These are phyloP conservation scores for Pythium periplocum DNA, from an alignment of 352 stramenopile genomes.

Conservation along the genomic window DNA sequence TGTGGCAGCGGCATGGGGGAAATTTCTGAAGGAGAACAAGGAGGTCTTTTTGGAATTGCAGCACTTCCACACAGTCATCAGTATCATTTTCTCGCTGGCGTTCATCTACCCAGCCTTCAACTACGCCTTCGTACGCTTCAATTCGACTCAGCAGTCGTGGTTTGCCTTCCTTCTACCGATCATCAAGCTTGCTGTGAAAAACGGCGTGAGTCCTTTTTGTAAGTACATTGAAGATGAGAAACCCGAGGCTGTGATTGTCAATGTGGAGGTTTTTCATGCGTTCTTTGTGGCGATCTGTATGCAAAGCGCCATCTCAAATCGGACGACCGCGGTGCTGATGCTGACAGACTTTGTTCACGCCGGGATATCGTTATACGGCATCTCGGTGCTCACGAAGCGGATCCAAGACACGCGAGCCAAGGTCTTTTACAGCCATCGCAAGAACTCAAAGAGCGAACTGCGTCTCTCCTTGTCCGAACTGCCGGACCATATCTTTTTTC, in stretches of 20 bases:
- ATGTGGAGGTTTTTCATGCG: slow-evolving; percentile 20
- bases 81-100: not conserved
- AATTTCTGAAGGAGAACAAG: too few species aligned
- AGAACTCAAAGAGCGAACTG: not conserved
- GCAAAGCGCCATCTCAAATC: slow-evolving; percentile 7
- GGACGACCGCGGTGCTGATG: slow-evolving; percentile 8
- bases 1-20: too few species aligned
- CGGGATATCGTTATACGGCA: not conserved
- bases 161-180: slow-evolving; percentile 24
- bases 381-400: not conserved
- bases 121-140: slow-evolving; percentile 12
- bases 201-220: slow-evolving; percentile 18
- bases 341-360: slow-evolving; percentile 6
- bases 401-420: not conserved
- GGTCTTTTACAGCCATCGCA: not conserved
- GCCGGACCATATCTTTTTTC: slow-evolving; percentile 4
- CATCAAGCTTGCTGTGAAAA: slow-evolving; percentile 41
- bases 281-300: slow-evolving; percentile 17
- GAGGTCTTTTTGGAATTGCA: too few species aligned
- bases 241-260: slow-evolving; percentile 18
- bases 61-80: too few species aligned
- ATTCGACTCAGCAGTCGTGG: slow-evolving; percentile 2
- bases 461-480: not conserved
- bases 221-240: slow-evolving; percentile 17
- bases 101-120: slow-evolving; percentile 17